A percentile compares a stretch with the other conserved stretches of the same genome.
These are phyloP conservation scores for Stephanocyclus meneghinianus DNA, from an alignment of 352 stramenopile species.

Conservation along the genomic window DNA sequence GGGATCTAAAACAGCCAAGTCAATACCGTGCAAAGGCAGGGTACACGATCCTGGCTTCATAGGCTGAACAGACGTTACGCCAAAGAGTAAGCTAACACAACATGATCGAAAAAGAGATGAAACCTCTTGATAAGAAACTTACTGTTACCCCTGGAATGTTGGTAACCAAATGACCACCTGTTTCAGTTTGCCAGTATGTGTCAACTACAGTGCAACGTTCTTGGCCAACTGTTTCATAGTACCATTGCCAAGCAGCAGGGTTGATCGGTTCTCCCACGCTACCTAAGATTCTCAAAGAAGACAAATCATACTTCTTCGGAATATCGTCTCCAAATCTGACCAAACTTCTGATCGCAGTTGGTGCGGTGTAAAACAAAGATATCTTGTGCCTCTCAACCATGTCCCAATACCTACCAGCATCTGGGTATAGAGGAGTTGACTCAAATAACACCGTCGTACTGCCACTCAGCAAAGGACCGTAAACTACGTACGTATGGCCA, in stretches of 20 bases:
- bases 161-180: slow-evolving; percentile 89
- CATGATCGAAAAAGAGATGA: slow-evolving; percentile 16
- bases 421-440: slow-evolving; percentile 93
- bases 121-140: slow-evolving; percentile 26
- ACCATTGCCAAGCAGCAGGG: slow-evolving; percentile 96
- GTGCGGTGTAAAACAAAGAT: slow-evolving; percentile 88
- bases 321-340: slow-evolving; percentile 93
- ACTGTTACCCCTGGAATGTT: slow-evolving; percentile 89
- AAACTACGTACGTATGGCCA: slow-evolving; percentile 93
- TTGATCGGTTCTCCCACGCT: slow-evolving; percentile 99
- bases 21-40: slow-evolving; percentile 95
- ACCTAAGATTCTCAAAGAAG: slow-evolving; percentile 90
- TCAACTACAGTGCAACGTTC: slow-evolving; percentile 89
- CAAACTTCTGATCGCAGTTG: slow-evolving; percentile 94
- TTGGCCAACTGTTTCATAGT: slow-evolving; percentile 89
- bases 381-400: slow-evolving; percentile 95
- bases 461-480: slow-evolving; percentile 94
- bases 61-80: slow-evolving; percentile 19
- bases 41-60: slow-evolving; percentile 92
- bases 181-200: slow-evolving; percentile 98
- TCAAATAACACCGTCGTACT: slow-evolving; percentile 98
- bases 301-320: slow-evolving; percentile 92
- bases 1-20: slow-evolving; percentile 86
- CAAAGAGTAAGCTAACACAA: too few relatives aligned
- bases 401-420: slow-evolving; percentile 91